A percentile compares a stretch with the other conserved stretches of the same genome.
Conservation (phyloP, 441 rosid species). For the Monsonia emarginata region DNA sequence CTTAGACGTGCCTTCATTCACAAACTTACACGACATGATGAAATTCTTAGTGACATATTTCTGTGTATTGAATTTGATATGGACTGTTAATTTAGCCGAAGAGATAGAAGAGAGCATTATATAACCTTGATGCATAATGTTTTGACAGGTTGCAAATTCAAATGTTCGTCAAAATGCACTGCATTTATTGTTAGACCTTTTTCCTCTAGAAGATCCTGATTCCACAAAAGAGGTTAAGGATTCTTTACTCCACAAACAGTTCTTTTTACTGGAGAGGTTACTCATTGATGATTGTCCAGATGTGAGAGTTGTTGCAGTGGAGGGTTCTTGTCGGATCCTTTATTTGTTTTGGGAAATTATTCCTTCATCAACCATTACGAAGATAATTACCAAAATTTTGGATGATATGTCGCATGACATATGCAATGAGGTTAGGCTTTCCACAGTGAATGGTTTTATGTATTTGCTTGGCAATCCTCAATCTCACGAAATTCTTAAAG, state of each 20-base stretch:
- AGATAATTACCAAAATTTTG: slow-evolving; percentile 46
- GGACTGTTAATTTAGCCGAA: not conserved
- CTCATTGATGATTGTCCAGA: slow-evolving; percentile 80
- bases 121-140: slow-evolving; percentile 12
- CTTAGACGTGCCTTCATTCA: not conserved
- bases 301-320: slow-evolving; percentile 83
- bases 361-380: slow-evolving; percentile 74
- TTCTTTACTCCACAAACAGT: slow-evolving; percentile 64
- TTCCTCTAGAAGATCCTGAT: slow-evolving; percentile 91
- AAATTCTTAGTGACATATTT: too few species aligned
- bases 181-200: slow-evolving; percentile 75
- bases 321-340: slow-evolving; percentile 83
- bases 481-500: slow-evolving; percentile 86
- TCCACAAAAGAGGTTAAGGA: slow-evolving; percentile 80
- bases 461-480: slow-evolving; percentile 84
- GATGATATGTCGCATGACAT: slow-evolving; percentile 68
- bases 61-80: too few species aligned
- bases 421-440: slow-evolving; percentile 74
- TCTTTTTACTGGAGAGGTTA: slow-evolving; percentile 68
- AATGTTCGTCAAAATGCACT: slow-evolving; percentile 84
- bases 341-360: slow-evolving; percentile 88
- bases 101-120: not conserved
- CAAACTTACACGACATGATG: not conserved
- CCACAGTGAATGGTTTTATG: slow-evolving; percentile 66
- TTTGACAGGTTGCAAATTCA: slow-evolving; percentile 81